Evolutionary conservation across 31 red algal genomes (phyloP), one percentile per base, ranked within the genome.

Genomic region (Pterothamnion heteromorphum): DNA sequence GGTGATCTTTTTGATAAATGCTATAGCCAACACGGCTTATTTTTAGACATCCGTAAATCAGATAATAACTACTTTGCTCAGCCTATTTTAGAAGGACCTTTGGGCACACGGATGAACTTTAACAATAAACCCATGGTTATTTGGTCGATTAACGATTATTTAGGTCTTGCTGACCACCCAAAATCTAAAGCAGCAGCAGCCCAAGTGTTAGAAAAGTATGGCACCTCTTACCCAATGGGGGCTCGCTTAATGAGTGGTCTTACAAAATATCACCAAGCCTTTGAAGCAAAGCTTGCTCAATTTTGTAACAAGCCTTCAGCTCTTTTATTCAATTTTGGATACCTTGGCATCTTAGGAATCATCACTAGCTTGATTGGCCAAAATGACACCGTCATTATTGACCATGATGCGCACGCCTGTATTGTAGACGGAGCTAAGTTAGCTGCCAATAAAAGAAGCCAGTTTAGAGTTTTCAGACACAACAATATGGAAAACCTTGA

Each of bases 401-500:
- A 86, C 35, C 24, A 27, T 86, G 82, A 43, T 35, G 24, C 28
- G 26, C 82, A 86, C 35, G 82, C 82, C 35, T 86, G 82, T 86
- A 86, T 86, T 86, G 82, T 86, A 35, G 82, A 86, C 35, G 82
- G 82, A 35, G 82, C 35, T 39, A 31, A 35, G 23, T 39, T 86
- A 43, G 28, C 26, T 43, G 24, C 34, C 23, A 35, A 35, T 86
- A 86, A 86, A 86, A 31, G 82, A 41, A 41, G 38, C 38, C 38
- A 41, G 38, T 41, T 41, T 39, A 35, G 26, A 26, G 82, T 37
- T 35, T 86, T 86, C 35, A 26, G 35, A 24, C 82, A 86, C 35
- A 86, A 86, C 37, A 43, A 86, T 86, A 86, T 86, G 23, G 82
- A 86, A 86, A 86, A 43, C 82, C 35, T 86, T 24, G 82, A 86